A percentile compares a stretch with the other conserved stretches of the same genome.
Evolutionary conservation across 495 filamentous ascomycete species (phyloP).

Genomic region (Talaromyces stipitatus): DNA sequence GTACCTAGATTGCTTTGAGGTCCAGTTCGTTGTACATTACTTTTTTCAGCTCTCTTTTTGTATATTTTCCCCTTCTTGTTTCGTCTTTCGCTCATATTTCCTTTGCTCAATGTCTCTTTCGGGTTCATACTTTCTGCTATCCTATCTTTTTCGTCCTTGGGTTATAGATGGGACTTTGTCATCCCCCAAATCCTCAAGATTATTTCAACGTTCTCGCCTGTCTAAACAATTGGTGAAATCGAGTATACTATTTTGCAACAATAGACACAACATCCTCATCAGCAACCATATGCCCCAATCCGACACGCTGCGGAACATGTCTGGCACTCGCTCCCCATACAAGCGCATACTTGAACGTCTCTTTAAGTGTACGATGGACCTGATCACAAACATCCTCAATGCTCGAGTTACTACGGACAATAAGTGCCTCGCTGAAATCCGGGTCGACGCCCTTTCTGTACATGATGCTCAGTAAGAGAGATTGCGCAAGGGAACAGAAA

Average conservation of each 20-base stretch:
- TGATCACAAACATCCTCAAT: constrained; percentile 98
- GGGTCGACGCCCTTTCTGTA: constrained; percentile 78
- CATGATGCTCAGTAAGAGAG: background rate
- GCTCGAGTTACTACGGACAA: constrained; percentile 76
- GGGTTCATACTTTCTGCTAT: too few species aligned
- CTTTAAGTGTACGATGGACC: constrained; percentile 90
- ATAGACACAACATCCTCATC: constrained; percentile 99
- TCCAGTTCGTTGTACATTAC: background rate
- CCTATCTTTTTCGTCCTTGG: too few species aligned
- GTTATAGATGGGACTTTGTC: background rate
- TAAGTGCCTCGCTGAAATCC: constrained; percentile 86
- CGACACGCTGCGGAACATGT: constrained; percentile 91
- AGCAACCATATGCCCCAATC: constrained; percentile 74
- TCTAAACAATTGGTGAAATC: background rate
- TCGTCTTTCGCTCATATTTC: background rate
- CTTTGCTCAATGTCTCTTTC: background rate
- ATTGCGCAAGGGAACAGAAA: background rate
- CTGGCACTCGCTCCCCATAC: constrained; percentile 96
- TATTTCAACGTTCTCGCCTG: background rate
- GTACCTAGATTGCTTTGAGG: background rate
- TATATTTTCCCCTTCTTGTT: background rate
- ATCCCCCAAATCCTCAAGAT: background rate
- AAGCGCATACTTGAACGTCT: constrained; percentile 97
- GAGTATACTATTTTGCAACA: constrained; percentile 42
- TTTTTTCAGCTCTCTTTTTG: background rate